Base-by-base conservation (phyloP, 352 stramenopile species). In the Globisporangium uncinulatum region DNA sequence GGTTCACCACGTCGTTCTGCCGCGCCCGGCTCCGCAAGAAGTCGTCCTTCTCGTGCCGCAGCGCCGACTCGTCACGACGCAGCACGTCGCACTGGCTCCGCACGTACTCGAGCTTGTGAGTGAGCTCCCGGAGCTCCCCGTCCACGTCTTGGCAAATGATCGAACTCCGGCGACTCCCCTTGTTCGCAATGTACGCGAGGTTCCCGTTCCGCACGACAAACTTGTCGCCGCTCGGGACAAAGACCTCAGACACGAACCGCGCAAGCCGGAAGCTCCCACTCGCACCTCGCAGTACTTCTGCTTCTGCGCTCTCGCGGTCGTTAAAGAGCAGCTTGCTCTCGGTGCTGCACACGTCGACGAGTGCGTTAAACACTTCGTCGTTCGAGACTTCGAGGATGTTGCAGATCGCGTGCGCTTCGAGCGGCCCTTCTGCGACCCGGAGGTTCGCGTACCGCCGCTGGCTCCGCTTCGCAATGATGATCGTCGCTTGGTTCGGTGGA, bases 131-230 rank as follows among this genome's bases (percentile, higher is more conserved):
- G 8, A 87, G 71, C 15, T 89, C 79, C 10, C 64, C 76, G 49
- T 88, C 75, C 9, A 87, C 68, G 58, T 94, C 82, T 36, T 85
- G 77, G 47, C 74, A 86, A 57, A 94, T 87, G 53, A 92, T 83
- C 11, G 76, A 77, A 32, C 81, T 89, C 14, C 76, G 75, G 4
- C 62, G 66, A 56, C 65, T 67, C 10, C 73, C 71, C 53, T 91
- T 90, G 59, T 92, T 86, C 4, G 79, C 76, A 63, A 94, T 91
- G 59, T 85, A 94, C 19, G 82, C 74, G 62, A 92, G 63, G 59
- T 94, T 94, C 10, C 82, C 84, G 5, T 62, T 69, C 2, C 84
- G 82, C 42, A 91, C 82, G 45, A 89, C 59, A 51, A 94, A 88
- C 49, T 92, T 92, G 60, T 92, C 80, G 41, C 80, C 82, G 19